Percentiles rank a stretch among this genome's conserved stretches.
Evolutionary conservation across 768 basidiomycete species (phyloP).

Genomic region (Agaricus subrufescens): DNA sequence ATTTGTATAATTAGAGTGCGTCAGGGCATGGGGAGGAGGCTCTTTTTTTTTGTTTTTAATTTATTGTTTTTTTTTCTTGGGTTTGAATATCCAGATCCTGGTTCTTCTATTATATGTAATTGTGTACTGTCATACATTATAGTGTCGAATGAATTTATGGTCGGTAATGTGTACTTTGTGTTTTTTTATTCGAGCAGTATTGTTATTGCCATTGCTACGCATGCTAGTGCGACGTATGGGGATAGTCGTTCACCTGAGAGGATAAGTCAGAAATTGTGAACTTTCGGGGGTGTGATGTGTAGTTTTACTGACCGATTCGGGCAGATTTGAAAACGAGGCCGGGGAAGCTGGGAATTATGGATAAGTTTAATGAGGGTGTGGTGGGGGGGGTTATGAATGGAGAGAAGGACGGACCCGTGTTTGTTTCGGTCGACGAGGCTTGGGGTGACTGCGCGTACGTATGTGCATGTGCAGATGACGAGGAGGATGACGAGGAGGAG

Average conservation of each 20-base stretch:
- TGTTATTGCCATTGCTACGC: conserved; percentile 86
- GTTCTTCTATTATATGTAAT: conserved; percentile 12
- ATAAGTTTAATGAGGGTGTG: not conserved
- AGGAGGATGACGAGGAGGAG: conserved; percentile 90
- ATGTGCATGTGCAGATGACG: conserved; percentile 95
- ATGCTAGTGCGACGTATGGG: conserved; percentile 92
- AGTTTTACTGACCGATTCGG: conserved; percentile 68
- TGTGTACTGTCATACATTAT: conserved; percentile 15
- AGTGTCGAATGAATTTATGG: conserved; percentile 14
- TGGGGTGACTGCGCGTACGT: conserved; percentile 86
- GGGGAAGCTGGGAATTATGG: conserved; percentile 55
- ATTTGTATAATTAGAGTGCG: conserved; percentile 34
- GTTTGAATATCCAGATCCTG: no score
- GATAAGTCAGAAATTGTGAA: not conserved
- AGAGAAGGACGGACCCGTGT: conserved; percentile 66
- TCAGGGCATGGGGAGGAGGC: not conserved
- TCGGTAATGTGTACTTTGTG: conserved; percentile 18
- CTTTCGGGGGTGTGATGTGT: not conserved
- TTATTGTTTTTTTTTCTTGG: no score
- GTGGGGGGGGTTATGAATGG: not conserved
- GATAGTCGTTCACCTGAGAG: conserved; percentile 85
- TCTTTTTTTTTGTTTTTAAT: no score
- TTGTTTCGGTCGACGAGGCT: conserved; percentile 91
- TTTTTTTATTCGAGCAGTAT: conserved; percentile 38
- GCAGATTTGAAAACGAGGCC: conserved; percentile 96